phyloP scores from a whole-genome alignment of 257 asterid genomes.

The Thymus mandschuricus region DNA sequence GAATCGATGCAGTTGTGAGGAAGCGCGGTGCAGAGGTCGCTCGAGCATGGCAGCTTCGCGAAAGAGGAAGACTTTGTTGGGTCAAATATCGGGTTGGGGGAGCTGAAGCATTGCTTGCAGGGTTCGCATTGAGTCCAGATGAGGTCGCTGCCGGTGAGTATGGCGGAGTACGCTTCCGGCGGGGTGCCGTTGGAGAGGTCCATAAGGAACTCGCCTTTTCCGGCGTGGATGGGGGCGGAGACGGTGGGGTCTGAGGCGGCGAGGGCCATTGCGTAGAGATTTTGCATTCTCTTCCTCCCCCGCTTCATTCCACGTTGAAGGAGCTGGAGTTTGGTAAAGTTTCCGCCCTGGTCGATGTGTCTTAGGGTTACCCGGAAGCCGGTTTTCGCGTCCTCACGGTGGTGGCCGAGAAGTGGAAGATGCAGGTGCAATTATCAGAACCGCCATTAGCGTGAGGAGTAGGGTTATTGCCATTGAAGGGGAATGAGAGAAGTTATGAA shows the following conservation, averaged over 20 bases:
- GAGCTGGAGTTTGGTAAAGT: slow-evolving; percentile 64
- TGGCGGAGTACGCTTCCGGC: slow-evolving; percentile 52
- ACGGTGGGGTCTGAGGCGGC: slow-evolving; percentile 41
- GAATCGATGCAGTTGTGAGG: slow-evolving; percentile 33
- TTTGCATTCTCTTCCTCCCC: slow-evolving; percentile 53
- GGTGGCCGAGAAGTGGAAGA: slow-evolving; percentile 47
- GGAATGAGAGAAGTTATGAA: not conserved
- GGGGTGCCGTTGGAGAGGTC: slow-evolving; percentile 74
- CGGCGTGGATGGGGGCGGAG: slow-evolving; percentile 66
- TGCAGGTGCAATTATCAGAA: slow-evolving; percentile 37
- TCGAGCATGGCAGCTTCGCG: not conserved
- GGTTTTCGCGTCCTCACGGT: not conserved
- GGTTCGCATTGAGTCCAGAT: slow-evolving; percentile 91
- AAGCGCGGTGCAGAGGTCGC: slow-evolving; percentile 16
- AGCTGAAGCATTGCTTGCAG: slow-evolving; percentile 63
- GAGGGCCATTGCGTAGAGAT: slow-evolving; percentile 48
- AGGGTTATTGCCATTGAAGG: slow-evolving; percentile 26
- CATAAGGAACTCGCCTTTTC: slow-evolving; percentile 82
- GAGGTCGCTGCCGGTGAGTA: slow-evolving; percentile 76
- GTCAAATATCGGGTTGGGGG: slow-evolving; percentile 63
- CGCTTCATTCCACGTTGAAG: slow-evolving; percentile 72
- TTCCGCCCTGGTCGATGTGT: slow-evolving; percentile 64
- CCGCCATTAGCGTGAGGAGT: slow-evolving; percentile 27
- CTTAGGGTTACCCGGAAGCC: slow-evolving; percentile 61
- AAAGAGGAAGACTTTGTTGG: slow-evolving; percentile 60